Evolutionary conservation across 257 asterid species (phyloP).

Genomic region (Solanum pimpinellifolium): DNA sequence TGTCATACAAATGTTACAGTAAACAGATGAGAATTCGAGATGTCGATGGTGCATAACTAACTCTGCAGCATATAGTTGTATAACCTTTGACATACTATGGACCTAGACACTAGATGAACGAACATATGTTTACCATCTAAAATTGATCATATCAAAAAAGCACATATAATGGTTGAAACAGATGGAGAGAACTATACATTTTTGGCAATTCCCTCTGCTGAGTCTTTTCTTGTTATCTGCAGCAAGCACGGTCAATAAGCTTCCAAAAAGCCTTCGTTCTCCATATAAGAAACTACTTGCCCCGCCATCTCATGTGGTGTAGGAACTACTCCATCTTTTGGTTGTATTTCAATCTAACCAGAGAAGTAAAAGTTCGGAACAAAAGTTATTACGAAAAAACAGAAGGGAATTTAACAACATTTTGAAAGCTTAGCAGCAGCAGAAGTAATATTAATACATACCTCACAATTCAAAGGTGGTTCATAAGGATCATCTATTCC

Average conservation of each 20-base stretch:
- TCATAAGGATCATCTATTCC: constrained; percentile 99
- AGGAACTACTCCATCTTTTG: constrained; percentile 57
- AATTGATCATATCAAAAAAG: neutral
- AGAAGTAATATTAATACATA: neutral
- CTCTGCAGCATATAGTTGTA: neutral
- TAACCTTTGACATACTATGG: neutral
- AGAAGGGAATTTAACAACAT: neutral
- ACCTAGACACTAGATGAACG: neutral
- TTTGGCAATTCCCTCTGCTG: neutral
- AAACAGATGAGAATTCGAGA: neutral
- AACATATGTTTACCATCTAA: neutral
- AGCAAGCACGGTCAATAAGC: constrained; percentile 9
- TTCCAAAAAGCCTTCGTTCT: constrained; percentile 53
- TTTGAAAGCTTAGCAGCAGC: neutral
- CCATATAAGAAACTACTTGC: constrained; percentile 64
- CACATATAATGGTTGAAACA: neutral
- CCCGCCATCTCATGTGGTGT: constrained; percentile 81
- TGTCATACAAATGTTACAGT: neutral
- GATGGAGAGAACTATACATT: neutral
- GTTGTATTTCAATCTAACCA: constrained; percentile 63
- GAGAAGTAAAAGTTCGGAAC: neutral
- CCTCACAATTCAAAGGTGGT: constrained; percentile 80
- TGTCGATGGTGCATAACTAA: neutral
- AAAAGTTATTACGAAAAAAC: neutral
- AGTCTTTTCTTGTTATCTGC: neutral